Evolutionary conservation across 1,284 basidiomycete species (phyloP).

Genomic region (Puccinia triticina): DNA sequence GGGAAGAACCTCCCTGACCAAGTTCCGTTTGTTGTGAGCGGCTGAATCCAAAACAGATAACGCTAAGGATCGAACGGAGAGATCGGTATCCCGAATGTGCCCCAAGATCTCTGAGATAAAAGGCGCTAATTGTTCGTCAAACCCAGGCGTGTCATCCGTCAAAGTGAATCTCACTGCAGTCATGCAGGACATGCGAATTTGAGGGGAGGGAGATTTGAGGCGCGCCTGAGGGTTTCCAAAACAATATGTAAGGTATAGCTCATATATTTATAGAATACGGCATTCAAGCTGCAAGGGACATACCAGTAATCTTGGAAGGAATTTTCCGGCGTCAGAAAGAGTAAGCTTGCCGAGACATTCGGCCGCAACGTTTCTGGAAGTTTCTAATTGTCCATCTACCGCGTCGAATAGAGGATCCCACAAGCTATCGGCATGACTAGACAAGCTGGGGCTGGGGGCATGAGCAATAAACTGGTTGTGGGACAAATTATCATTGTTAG

Average conservation of each 20-base stretch:
- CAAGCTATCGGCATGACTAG: slow-evolving; percentile 78
- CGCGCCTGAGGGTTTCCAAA: slow-evolving; percentile 42
- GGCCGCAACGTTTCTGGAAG: slow-evolving; percentile 87
- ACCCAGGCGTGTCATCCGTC: slow-evolving; percentile 77
- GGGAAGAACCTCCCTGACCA: slow-evolving; percentile 81
- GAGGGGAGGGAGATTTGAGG: slow-evolving; percentile 67
- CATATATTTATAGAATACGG: background rate
- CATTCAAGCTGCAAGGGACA: slow-evolving; percentile 56
- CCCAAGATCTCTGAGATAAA: slow-evolving; percentile 44
- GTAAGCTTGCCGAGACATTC: slow-evolving; percentile 95
- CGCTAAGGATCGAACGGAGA: slow-evolving; percentile 64
- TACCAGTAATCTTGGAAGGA: slow-evolving; percentile 87
- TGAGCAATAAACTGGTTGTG: slow-evolving; percentile 81
- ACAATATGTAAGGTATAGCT: background rate
- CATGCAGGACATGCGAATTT: slow-evolving; percentile 80
- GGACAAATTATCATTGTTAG: background rate
- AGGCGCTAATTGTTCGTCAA: slow-evolving; percentile 65
- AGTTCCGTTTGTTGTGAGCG: slow-evolving; percentile 87
- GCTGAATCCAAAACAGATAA: slow-evolving; percentile 89
- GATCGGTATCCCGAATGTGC: slow-evolving; percentile 48
- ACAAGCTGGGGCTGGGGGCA: slow-evolving; percentile 78
- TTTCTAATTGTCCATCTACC: slow-evolving; percentile 71
- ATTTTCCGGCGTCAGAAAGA: slow-evolving; percentile 81
- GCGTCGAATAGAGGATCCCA: slow-evolving; percentile 89
- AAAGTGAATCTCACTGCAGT: slow-evolving; percentile 95